phyloP scores from a whole-genome alignment of 768 basidiomycete genomes.

The Hortiboletus flavorubellus region DNA sequence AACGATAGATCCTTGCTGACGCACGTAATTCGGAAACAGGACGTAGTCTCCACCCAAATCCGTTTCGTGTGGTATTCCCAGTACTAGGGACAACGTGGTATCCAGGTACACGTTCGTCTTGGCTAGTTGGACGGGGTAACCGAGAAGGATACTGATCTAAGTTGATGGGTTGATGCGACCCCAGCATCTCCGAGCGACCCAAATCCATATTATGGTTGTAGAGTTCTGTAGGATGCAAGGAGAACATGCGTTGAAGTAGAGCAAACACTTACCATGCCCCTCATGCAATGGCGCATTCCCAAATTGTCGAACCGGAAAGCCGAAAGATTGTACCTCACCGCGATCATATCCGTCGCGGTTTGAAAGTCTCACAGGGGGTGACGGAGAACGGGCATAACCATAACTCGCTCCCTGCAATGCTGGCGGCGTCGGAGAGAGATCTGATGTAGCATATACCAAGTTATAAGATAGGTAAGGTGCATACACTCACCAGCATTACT shows the following conservation, averaged over 20 bases:
- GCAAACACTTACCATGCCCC: constrained; percentile 2
- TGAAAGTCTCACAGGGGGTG: not conserved
- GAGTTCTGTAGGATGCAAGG: constrained; percentile 5
- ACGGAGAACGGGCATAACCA: constrained; percentile 2
- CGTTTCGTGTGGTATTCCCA: constrained; percentile 31
- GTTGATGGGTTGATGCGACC: not conserved
- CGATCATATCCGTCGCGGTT: not conserved
- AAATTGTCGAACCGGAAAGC: not conserved
- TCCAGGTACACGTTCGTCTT: not conserved
- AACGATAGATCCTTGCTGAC: constrained; percentile 12
- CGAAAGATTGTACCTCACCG: not conserved
- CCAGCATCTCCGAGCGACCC: not conserved
- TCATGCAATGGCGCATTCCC: not conserved
- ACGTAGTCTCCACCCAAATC: constrained; percentile 50
- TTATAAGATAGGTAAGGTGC: constrained; percentile 2
- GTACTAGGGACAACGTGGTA: not conserved
- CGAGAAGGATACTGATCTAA: not conserved
- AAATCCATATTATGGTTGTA: not conserved
- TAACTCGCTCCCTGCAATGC: constrained; percentile 19
- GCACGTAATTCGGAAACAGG: constrained; percentile 73
- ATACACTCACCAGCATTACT: constrained; percentile 27
- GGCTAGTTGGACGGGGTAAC: not conserved
- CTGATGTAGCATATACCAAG: constrained; percentile 27
- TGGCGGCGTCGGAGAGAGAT: constrained; percentile 36
- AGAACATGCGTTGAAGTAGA: not conserved